These are phyloP conservation scores for Fusarium proliferatum DNA, from an alignment of 2,329 filamentous ascomycete species.

Conservation along the genomic window DNA sequence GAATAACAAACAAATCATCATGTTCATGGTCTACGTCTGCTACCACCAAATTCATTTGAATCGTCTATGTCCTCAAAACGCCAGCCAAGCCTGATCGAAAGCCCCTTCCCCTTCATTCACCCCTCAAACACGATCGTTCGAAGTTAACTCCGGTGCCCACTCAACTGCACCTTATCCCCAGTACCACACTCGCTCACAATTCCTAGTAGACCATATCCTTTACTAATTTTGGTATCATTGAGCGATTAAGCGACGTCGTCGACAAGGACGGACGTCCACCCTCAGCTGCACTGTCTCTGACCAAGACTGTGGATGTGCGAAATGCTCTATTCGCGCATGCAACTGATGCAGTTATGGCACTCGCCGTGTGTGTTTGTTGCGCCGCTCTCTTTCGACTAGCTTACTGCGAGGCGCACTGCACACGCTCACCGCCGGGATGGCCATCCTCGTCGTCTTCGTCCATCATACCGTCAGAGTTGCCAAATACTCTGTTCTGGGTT, in stretches of 20 bases:
- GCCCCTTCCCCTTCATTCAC: slow-evolving; percentile 39
- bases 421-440: slow-evolving; percentile 78
- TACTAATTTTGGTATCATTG: slow-evolving; percentile 45
- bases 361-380: slow-evolving; percentile 27
- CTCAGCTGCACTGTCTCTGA: slow-evolving; percentile 26
- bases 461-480: slow-evolving; percentile 67
- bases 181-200: slow-evolving; percentile 19
- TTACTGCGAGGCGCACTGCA: slow-evolving; percentile 91
- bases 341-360: slow-evolving; percentile 34
- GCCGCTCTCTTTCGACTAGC: slow-evolving; percentile 33
- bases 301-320: slow-evolving; percentile 7
- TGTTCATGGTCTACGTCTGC: slow-evolving; percentile 49
- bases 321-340: slow-evolving; percentile 5
- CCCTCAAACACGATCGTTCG: slow-evolving; percentile 39
- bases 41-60: slow-evolving; percentile 51
- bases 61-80: slow-evolving; percentile 56
- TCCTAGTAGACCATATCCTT: slow-evolving; percentile 16
- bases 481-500: slow-evolving; percentile 73
- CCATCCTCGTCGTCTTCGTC: slow-evolving; percentile 84
- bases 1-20: slow-evolving; percentile 44
- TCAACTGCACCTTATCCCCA: slow-evolving; percentile 20
- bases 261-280: slow-evolving; percentile 31
- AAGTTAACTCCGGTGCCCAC: slow-evolving; percentile 29
- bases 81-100: slow-evolving; percentile 51
- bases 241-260: slow-evolving; percentile 42